A percentile compares a stretch with the other conserved stretches of the same genome.
Conservation (phyloP, 306 rosid species). For the cucumber (Cucumis sativus) region DNA sequence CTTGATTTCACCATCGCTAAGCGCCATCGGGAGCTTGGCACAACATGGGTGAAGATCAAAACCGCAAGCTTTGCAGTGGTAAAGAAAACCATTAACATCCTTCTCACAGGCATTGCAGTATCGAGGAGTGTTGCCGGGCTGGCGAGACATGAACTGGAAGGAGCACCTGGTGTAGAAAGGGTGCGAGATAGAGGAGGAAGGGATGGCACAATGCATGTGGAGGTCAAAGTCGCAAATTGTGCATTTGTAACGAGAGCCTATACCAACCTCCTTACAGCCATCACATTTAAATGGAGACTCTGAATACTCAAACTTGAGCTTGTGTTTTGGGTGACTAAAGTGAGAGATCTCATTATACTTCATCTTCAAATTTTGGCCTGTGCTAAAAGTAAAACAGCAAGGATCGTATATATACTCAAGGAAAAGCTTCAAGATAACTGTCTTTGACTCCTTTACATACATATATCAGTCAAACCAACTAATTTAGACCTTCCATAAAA, state of each 20-base stretch:
- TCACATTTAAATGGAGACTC: slow-evolving; percentile 89
- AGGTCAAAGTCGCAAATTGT: slow-evolving; percentile 63
- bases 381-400: background rate
- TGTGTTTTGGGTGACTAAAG: slow-evolving; percentile 80
- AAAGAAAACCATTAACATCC: slow-evolving; percentile 57
- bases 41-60: slow-evolving; percentile 93
- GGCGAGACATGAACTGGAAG: slow-evolving; percentile 52
- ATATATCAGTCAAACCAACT: background rate
- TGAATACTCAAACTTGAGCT: slow-evolving; percentile 49
- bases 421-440: slow-evolving; percentile 3
- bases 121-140: slow-evolving; percentile 49
- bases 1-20: slow-evolving; percentile 56
- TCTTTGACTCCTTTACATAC: background rate
- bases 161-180: slow-evolving; percentile 77
- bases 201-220: slow-evolving; percentile 69
- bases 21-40: slow-evolving; percentile 75
- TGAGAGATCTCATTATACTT: slow-evolving; percentile 70
- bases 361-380: slow-evolving; percentile 19
- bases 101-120: slow-evolving; percentile 92
- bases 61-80: slow-evolving; percentile 69
- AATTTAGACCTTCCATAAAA: background rate
- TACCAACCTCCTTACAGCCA: slow-evolving; percentile 86
- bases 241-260: slow-evolving; percentile 78
- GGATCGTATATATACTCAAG: background rate
- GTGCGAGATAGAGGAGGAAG: slow-evolving; percentile 39